Base-by-base conservation (phyloP, 495 filamentous ascomycete genomes). In the Penicillium bovifimosum region DNA sequence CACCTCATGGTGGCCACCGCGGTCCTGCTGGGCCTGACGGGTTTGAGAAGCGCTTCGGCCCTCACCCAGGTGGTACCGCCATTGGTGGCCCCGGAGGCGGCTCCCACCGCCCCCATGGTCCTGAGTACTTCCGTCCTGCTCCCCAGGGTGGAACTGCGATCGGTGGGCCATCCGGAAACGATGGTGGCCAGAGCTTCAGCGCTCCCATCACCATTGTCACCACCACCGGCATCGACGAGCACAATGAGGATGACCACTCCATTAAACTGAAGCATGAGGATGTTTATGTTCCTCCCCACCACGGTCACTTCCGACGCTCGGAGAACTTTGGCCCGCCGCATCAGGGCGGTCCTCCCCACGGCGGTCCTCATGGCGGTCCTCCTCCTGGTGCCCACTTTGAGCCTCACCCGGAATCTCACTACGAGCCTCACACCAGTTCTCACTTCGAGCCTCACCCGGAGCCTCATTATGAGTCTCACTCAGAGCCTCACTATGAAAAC, bases 171-270 rank as follows among this genome's bases (percentile, higher is more conserved):
- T 56, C 59, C 34, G 62, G 62, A n/a, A 47, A 58, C 20, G 55
- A 60, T 38, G 56, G 45, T 6, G 56, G 53, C 9, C 26, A 52
- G 8, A 52, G 32, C 17, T 50, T 58, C 36, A 52, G 53, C 31
- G 24, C n/a, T 7, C 50, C 46, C 10, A 55, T 46, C 0, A 47
- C 36, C 9, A 20, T 58, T 6, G 17, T 55, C 11, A 43, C 38
- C 10, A 51, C 61, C 53, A 54, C 28, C 27, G 34, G 31, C 1
- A 50, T 67, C 24, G 53, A 56, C 10, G 58, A 62, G 47, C 36
- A 55, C 33, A 54, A 45, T 45, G 39, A 60, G 36, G 64, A 66
- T 28, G 54, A 61, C 43, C 65, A 68, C 54, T 60, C 62, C 11
- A 42, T 58, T 11, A 13, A 55, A 5, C 9, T 62, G 9, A 53